These are phyloP conservation scores for Rickenella mellea DNA, from an alignment of 768 basidiomycete species.

Conservation along the genomic window DNA sequence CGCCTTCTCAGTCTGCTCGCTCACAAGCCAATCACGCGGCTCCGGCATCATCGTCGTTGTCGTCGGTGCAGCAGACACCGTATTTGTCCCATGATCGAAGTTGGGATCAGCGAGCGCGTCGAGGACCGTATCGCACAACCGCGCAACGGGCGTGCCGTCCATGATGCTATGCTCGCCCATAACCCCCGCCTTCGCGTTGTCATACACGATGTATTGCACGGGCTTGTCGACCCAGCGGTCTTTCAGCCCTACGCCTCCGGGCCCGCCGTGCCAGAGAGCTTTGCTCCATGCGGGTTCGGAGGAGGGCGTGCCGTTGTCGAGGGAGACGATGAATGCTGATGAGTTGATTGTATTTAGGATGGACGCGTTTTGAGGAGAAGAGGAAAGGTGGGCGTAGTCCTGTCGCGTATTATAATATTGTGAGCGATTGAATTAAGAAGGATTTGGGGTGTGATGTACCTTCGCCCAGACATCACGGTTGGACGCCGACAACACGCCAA, in stretches of 20 bases:
- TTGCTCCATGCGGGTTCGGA: conserved; percentile 53
- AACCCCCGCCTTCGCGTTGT: conserved; percentile 71
- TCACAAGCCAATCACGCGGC: conserved; percentile 58
- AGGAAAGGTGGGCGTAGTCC: conserved; percentile 57
- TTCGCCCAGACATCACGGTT: conserved; percentile 88
- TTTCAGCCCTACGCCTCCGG: conserved; percentile 36
- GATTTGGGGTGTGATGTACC: conserved; percentile 28
- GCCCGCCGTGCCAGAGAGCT: conserved; percentile 69
- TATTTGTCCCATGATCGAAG: conserved; percentile 52
- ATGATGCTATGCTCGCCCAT: conserved; percentile 92
- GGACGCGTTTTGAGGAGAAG: conserved; percentile 49
- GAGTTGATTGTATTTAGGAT: conserved; percentile 73
- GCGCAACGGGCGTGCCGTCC: conserved; percentile 79
- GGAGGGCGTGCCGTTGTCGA: conserved; percentile 55
- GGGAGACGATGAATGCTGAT: conserved; percentile 73
- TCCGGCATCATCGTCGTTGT: conserved; percentile 28
- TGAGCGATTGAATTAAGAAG: not conserved
- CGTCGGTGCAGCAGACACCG: conserved; percentile 8
- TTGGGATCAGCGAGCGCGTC: conserved; percentile 43
- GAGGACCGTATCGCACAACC: conserved; percentile 64
- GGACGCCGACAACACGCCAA: conserved; percentile 70
- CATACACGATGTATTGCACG: conserved; percentile 75
- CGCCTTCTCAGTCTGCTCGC: conserved; percentile 34
- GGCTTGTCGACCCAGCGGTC: conserved; percentile 92
- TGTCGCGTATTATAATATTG: conserved; percentile 16